These are phyloP conservation scores for Cadophora gregata DNA, from an alignment of 2,329 filamentous ascomycete species.

Conservation along the genomic window DNA sequence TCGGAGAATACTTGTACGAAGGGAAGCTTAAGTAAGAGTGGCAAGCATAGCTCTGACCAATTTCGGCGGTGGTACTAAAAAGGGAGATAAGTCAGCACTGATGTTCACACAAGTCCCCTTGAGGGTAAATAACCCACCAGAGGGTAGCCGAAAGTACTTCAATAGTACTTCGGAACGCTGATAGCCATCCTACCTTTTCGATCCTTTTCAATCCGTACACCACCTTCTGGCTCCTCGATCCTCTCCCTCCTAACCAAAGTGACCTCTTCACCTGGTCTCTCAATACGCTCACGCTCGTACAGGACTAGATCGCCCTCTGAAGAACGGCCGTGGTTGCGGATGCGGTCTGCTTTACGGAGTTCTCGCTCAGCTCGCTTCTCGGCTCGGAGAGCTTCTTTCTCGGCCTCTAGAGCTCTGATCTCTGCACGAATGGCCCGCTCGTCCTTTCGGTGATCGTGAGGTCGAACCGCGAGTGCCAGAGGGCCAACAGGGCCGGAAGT, in stretches of 20 bases:
- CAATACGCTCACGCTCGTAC: constrained; percentile 56
- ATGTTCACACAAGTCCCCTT: constrained; percentile 24
- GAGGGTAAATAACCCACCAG: constrained; percentile 38
- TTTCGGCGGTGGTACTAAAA: constrained; percentile 65
- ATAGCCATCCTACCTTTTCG: constrained; percentile 95
- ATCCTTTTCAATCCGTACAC: constrained; percentile 81
- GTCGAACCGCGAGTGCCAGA: constrained; percentile 50
- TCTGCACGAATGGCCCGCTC: constrained; percentile 72
- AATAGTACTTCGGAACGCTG: constrained; percentile 73
- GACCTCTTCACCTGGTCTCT: constrained; percentile 54
- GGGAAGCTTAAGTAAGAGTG: constrained; percentile 64
- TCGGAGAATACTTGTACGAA: not conserved
- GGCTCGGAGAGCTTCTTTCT: constrained; percentile 62
- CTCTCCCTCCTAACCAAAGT: constrained; percentile 59
- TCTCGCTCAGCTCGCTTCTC: constrained; percentile 57
- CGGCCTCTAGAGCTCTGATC: constrained; percentile 72
- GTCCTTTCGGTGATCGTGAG: constrained; percentile 44
- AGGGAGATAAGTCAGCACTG: constrained; percentile 34
- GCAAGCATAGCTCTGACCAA: constrained; percentile 73
- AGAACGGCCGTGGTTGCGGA: constrained; percentile 62
- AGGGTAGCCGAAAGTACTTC: constrained; percentile 36
- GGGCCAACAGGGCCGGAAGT: constrained; percentile 51
- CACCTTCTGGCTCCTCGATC: constrained; percentile 61
- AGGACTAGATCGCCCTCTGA: constrained; percentile 68
- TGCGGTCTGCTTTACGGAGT: constrained; percentile 53